Conservation (phyloP, 441 rosid species). For the Croton setiger region DNA sequence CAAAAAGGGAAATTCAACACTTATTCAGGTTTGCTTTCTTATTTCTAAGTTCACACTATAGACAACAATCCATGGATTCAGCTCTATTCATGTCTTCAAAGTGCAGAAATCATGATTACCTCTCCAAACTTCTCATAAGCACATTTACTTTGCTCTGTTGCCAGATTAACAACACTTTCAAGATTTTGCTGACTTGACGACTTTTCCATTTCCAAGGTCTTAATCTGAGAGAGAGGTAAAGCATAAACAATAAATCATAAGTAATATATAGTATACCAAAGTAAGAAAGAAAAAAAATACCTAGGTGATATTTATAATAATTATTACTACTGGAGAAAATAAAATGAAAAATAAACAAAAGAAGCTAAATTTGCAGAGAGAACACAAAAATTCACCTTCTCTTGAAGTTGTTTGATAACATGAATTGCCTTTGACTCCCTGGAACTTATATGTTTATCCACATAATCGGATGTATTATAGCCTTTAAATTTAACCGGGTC, state of each 20-base stretch:
- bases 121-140: conserved; percentile 62
- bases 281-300: conserved; percentile 1
- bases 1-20: conserved; percentile 14
- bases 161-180: conserved; percentile 48
- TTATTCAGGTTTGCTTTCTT: not conserved
- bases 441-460: conserved; percentile 35
- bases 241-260: conserved; percentile 4
- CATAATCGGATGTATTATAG: conserved; percentile 21
- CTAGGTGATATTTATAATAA: not conserved
- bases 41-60: conserved; percentile 8
- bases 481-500: conserved; percentile 27
- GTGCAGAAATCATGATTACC: conserved; percentile 40
- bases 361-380: conserved; percentile 6
- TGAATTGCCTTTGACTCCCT: conserved; percentile 64
- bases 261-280: not conserved
- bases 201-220: conserved; percentile 62
- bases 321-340: not conserved
- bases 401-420: conserved; percentile 84
- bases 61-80: not conserved
- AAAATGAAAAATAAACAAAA: not conserved
- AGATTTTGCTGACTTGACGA: conserved; percentile 68
- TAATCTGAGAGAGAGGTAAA: conserved; percentile 50
- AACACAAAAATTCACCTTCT: conserved; percentile 55
- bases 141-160: conserved; percentile 54
- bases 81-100: not conserved